Evolutionary conservation across 257 asterid genomes (phyloP).

Genomic region (Penstemon davidsonii): DNA sequence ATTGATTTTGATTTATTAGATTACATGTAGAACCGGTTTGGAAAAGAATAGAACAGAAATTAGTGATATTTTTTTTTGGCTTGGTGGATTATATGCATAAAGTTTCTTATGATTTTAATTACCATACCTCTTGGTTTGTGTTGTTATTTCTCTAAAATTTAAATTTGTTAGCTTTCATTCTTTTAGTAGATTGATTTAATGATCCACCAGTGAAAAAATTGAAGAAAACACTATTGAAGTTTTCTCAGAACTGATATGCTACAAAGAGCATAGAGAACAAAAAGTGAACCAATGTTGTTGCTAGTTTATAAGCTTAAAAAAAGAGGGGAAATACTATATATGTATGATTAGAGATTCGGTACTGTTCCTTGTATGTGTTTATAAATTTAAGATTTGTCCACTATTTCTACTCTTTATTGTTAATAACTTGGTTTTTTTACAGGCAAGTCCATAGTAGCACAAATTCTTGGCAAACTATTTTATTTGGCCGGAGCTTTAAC

Average conservation of each 20-base stretch:
- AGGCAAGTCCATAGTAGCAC: slow-evolving; percentile 56
- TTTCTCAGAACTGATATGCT: slow-evolving; percentile 15
- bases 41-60: too few species aligned
- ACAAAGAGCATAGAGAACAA: not conserved
- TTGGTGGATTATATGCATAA: not conserved
- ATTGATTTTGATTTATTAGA: not conserved
- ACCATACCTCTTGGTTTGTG: not conserved
- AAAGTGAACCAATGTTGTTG: slow-evolving; percentile 1
- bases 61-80: not conserved
- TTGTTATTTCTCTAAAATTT: not conserved
- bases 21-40: not conserved
- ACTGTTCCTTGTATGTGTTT: not conserved
- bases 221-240: not conserved
- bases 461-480: slow-evolving; percentile 52
- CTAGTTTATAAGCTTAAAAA: not conserved
- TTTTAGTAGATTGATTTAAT: not conserved
- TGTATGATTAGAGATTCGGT: too few species aligned
- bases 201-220: not conserved
- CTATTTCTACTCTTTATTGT: not conserved
- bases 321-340: not conserved
- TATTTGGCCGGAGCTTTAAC: slow-evolving; percentile 46
- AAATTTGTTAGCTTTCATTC: slow-evolving; percentile 2
- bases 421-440: slow-evolving; percentile 23
- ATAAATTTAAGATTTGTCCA: not conserved
- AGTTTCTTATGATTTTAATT: not conserved